Percentiles rank a stretch among this genome's conserved stretches.
Conservation (phyloP, 257 asterid species). For the Solanum phureja region DNA sequence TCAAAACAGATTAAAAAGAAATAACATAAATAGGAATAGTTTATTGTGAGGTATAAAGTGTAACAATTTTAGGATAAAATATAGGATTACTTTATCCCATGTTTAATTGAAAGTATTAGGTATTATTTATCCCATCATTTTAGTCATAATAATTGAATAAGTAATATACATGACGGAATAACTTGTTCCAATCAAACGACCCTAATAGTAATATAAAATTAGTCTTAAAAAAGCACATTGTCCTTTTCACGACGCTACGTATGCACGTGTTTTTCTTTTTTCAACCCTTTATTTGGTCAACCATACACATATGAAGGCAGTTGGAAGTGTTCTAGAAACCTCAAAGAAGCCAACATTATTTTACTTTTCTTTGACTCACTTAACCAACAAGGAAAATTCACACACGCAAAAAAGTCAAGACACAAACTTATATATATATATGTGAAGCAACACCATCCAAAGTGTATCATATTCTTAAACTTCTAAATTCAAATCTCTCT, state of each 20-base stretch:
- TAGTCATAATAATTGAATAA: rapidly evolving
- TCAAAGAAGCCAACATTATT: background rate
- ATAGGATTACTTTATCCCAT: too few species aligned
- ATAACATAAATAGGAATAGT: background rate
- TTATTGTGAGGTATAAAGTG: background rate
- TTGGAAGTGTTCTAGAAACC: background rate
- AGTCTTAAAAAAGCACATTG: background rate
- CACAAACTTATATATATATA: background rate
- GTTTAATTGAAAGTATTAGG: rapidly evolving
- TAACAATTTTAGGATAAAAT: too few species aligned
- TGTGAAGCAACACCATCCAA: background rate
- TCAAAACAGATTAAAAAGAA: background rate
- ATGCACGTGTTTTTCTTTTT: background rate
- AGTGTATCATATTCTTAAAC: background rate
- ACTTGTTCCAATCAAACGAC: background rate
- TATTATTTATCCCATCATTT: too few species aligned
- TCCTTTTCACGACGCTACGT: background rate
- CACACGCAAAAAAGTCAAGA: background rate
- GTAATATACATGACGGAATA: too few species aligned
- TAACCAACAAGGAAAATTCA: background rate
- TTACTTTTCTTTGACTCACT: background rate
- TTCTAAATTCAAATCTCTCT: background rate
- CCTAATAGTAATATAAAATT: background rate
- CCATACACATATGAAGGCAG: background rate
- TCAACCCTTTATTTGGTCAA: background rate